A percentile compares a stretch with the other conserved stretches of the same genome.
phyloP scores from a whole-genome alignment of 2,329 filamentous ascomycete species.

The Colletotrichum tofieldiae region DNA sequence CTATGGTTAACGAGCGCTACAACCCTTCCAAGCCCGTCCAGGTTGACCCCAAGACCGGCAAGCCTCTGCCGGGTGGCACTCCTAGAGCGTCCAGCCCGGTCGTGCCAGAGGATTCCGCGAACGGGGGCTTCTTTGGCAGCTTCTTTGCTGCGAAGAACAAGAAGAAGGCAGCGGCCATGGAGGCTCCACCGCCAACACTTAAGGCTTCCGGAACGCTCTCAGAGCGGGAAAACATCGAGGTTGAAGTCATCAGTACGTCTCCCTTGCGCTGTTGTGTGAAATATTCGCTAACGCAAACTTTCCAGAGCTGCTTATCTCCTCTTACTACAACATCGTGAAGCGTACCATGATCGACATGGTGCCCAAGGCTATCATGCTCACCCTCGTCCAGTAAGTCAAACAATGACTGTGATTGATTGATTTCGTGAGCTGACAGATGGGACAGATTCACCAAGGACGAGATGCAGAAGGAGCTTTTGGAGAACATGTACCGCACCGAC shows the following conservation, averaged over 20 bases:
- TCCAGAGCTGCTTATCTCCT: constrained; percentile 91
- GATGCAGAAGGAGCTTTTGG: constrained; percentile 97
- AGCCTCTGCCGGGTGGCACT: constrained; percentile 81
- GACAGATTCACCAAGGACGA: constrained; percentile 85
- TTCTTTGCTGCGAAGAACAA: constrained; percentile 99
- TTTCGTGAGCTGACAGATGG: constrained; percentile 9
- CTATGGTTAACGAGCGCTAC: constrained; percentile 95
- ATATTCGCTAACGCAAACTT: constrained; percentile 34
- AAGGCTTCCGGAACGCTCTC: constrained; percentile 95
- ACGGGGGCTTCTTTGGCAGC: constrained; percentile 94
- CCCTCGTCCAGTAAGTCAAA: constrained; percentile 86
- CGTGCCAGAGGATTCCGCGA: constrained; percentile 68
- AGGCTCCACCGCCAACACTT: constrained; percentile 90
- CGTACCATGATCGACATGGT: constrained; percentile 99
- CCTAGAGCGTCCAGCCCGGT: constrained; percentile 86
- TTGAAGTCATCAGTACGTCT: constrained; percentile 95
- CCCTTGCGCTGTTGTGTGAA: not conserved
- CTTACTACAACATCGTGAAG: constrained; percentile 98
- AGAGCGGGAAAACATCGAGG: constrained; percentile 94
- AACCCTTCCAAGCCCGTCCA: constrained; percentile 86
- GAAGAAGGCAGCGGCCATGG: constrained; percentile 99
- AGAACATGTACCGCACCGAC: constrained; percentile 95
- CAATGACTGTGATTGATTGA: not conserved
- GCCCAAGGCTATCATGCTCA: constrained; percentile 99
- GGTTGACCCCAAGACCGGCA: constrained; percentile 98